Evolutionary conservation across 495 filamentous ascomycete species (phyloP).

Genomic region (Penicillium simplicissimum): DNA sequence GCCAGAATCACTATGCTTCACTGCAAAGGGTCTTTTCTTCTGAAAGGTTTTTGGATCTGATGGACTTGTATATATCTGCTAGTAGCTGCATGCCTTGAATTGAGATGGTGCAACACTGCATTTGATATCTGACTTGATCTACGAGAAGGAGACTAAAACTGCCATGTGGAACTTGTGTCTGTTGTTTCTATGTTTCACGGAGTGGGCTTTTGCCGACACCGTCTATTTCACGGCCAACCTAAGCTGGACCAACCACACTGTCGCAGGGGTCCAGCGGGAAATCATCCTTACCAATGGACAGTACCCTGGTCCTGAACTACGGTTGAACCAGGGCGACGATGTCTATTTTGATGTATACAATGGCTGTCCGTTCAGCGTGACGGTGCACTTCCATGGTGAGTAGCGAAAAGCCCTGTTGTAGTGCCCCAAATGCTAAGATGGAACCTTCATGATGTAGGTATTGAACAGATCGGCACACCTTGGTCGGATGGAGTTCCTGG

Average conservation of each 20-base stretch:
- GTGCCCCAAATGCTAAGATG: not conserved
- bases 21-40: not conserved
- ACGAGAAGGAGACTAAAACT: not conserved
- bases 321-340: slow-evolving; percentile 60
- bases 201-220: slow-evolving; percentile 21
- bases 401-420: not conserved
- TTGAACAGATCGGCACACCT: slow-evolving; percentile 43
- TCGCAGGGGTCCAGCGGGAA: slow-evolving; percentile 40
- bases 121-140: not conserved
- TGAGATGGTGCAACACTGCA: slow-evolving; percentile 7
- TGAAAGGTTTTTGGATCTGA: not conserved
- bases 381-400: slow-evolving; percentile 55
- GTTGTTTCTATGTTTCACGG: slow-evolving; percentile 15
- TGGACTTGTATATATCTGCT: slow-evolving; percentile 10
- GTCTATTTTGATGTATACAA: slow-evolving; percentile 62
- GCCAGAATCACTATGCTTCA: not conserved
- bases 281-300: slow-evolving; percentile 61
- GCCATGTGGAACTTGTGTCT: slow-evolving; percentile 6
- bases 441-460: slow-evolving; percentile 21
- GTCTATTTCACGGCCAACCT: slow-evolving; percentile 36
- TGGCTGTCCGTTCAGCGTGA: slow-evolving; percentile 52
- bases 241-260: slow-evolving; percentile 32
- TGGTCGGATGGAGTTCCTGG: slow-evolving; percentile 59
- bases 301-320: slow-evolving; percentile 58
- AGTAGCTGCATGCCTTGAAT: slow-evolving; percentile 1